Conservation (phyloP, 331 rosid species). For the Acacia concinna region DNA sequence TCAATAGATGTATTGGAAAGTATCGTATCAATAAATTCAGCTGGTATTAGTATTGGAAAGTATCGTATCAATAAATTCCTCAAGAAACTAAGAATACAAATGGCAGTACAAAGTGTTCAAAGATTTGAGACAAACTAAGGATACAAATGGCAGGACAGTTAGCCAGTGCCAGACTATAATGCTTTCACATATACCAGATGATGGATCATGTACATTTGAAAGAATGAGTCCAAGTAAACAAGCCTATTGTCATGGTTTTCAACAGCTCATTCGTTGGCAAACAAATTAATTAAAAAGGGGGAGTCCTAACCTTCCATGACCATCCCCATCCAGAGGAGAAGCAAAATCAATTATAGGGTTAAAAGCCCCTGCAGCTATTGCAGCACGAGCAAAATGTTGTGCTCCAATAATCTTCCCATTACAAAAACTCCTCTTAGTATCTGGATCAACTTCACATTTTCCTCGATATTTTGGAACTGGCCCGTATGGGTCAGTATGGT, state of each 20-base stretch:
- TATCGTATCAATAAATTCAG: background rate
- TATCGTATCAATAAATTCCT: background rate
- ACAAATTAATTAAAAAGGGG: conserved; percentile 3
- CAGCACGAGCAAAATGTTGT: conserved; percentile 97
- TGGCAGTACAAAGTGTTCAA: background rate
- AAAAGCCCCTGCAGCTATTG: conserved; percentile 93
- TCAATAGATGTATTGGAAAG: background rate
- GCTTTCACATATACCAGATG: background rate
- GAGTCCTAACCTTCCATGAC: conserved; percentile 90
- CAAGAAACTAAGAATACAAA: background rate
- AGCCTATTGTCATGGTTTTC: background rate
- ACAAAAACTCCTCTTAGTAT: conserved; percentile 79
- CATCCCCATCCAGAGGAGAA: conserved; percentile 97
- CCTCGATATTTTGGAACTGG: conserved; percentile 87
- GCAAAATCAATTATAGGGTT: conserved; percentile 88
- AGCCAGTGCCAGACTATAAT: background rate
- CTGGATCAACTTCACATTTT: conserved; percentile 88
- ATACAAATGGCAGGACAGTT: background rate
- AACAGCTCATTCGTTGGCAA: background rate
- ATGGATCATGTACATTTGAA: background rate
- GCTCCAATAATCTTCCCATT: conserved; percentile 99
- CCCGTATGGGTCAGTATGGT: conserved; percentile 70
- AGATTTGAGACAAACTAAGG: background rate
- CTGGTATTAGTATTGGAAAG: background rate
- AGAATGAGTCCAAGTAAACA: background rate